Base-by-base conservation (phyloP, 2,329 filamentous ascomycete genomes). In the Xylariaceae sp. region DNA sequence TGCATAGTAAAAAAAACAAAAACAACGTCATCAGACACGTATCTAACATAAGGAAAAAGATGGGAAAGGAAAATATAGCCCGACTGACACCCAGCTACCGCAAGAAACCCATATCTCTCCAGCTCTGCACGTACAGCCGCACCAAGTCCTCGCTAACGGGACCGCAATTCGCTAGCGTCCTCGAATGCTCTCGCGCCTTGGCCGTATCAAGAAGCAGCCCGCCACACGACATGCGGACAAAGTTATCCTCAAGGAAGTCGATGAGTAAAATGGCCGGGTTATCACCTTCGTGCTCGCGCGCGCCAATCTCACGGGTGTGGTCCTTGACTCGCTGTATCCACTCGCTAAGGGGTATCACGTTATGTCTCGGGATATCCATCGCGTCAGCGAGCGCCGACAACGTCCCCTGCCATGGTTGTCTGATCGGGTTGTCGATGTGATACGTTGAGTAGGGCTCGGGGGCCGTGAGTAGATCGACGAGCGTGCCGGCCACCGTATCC, bases 101-200 rank as follows among this genome's bases (percentile, higher is more conserved):
- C 44, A 65, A 33, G 26, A 62, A 63, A 1, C 61, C 56, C 41
- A 36, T 52, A 9, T 56, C 24, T 21, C 21, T 60, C 63, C 76
- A 78, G 7, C 47, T 54, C 11, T 62, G 31, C 34, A 78, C 64
- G 62, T 75, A 78, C 40, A 64, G 66, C 48, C 62, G 59, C 1
- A 67, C 69, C 3, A 74, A 43, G 4, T 72, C 67, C n/a, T 61
- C 67, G 36, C 55, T 60, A 2, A 78, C 72, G 1, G 74, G 73
- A 2, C 71, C 71, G 4, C 68, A 57, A 11, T 23, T 58, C 1
- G 64, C 56, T 53, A 80, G 54, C 0, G 71, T 73, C 16, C 61
- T 26, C 0, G 78, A 80, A 64, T 79, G 73, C 58, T 74, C 67
- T 1, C 47, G 52, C 3, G 67, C 65, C 24, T 71, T 70, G 9